Conservation (phyloP, 1,284 basidiomycete species). For the Austropuccinia psidii region DNA sequence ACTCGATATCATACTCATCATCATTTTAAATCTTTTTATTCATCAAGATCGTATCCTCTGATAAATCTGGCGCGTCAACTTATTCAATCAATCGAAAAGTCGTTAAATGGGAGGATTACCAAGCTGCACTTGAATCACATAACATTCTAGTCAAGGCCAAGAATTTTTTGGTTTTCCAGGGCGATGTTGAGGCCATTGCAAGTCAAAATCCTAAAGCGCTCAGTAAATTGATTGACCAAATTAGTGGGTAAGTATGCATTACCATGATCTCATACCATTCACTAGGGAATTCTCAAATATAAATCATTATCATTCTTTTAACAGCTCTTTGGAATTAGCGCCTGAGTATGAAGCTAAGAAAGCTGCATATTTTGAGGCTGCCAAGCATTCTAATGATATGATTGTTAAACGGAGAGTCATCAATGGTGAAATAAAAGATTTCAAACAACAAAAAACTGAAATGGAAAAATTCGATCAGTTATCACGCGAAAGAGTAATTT, state of each 20-base stretch:
- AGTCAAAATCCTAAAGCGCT: slow-evolving; percentile 88
- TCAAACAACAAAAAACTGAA: slow-evolving; percentile 92
- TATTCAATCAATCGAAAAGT: slow-evolving; percentile 72
- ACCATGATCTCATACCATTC: background rate
- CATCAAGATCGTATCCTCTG: slow-evolving; percentile 58
- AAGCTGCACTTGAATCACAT: slow-evolving; percentile 70
- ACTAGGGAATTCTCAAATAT: background rate
- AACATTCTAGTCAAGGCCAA: slow-evolving; percentile 98
- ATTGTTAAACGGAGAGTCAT: slow-evolving; percentile 89
- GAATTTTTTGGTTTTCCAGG: slow-evolving; percentile 99
- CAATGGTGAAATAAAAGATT: slow-evolving; percentile 89
- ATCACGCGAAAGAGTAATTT: slow-evolving; percentile 60
- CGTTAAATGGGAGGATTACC: slow-evolving; percentile 77
- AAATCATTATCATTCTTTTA: background rate
- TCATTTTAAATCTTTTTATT: background rate
- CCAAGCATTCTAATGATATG: slow-evolving; percentile 85
- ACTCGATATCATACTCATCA: background rate
- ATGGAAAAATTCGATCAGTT: slow-evolving; percentile 79
- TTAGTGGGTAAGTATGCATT: slow-evolving; percentile 58
- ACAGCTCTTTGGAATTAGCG: slow-evolving; percentile 63
- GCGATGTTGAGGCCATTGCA: slow-evolving; percentile 95
- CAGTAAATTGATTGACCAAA: slow-evolving; percentile 85
- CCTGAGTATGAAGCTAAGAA: slow-evolving; percentile 83
- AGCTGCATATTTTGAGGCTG: slow-evolving; percentile 75
- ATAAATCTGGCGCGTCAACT: slow-evolving; percentile 72